Evolutionary conservation across 768 basidiomycete genomes (phyloP), one percentile per base, ranked within the genome.

Genomic region (Trametes meyenii): DNA sequence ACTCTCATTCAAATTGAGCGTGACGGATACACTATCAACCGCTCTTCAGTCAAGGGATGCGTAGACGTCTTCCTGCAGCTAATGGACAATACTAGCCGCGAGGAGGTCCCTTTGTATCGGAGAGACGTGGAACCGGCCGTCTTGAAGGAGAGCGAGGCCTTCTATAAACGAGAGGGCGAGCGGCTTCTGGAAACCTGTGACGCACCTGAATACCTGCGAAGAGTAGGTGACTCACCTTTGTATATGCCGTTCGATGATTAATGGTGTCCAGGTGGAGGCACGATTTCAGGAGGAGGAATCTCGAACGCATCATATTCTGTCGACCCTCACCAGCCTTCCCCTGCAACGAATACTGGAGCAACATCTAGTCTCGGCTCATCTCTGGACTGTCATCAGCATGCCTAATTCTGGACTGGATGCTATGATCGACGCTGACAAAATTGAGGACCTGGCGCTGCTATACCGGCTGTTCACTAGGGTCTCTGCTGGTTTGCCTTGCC

Each of bases 1-100:
- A 83, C 83, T 33, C 91, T 96, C 75, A 87, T 99, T 56, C 90
- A 86, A 62, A 85, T 93, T 55, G 97, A 99, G 69, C 89, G 97
- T 16, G 90, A 96, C 64, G 95, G 95, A 24, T 91, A 90, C 70
- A 84, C 84, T 48, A 94, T 98, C 69, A 93, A 92, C 69, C 89
- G 91, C n/a, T 93, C 94, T 1, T 87, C 92, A 2, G 86, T 98
- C 53, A 90, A 92, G 69, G 90, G 89, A 66, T 94, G 90, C 64
- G 87, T 96, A 21, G 92, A 94, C 43, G 87, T 98, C 46, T 83
- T 97, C 48, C 76, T 90, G 40, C 82, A 87, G 58, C 81, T 98
- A 29, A 76, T 80, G 11, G 79, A 81, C 35, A 80, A 80, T 17
- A 74, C 75, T 21, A 78, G 76, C 19, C 81, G 62, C 5, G 56